phyloP scores from a whole-genome alignment of 2,329 filamentous ascomycete genomes.

The Ambrosiella beaveri region DNA sequence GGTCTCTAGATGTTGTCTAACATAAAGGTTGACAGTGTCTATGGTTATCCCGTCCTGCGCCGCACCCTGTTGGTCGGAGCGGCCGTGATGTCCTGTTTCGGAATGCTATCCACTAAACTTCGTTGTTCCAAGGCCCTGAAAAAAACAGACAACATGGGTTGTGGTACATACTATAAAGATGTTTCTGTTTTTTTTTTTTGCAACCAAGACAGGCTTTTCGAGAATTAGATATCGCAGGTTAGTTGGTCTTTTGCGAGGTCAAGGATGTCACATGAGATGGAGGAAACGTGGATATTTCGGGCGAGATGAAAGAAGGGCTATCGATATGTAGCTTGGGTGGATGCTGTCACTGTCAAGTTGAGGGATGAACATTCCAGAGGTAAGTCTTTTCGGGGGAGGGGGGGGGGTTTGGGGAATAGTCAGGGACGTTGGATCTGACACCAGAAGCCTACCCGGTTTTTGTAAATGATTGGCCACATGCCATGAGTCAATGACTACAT shows the following conservation, averaged over 20 bases:
- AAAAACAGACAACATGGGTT: not conserved
- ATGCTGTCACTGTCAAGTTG: not conserved
- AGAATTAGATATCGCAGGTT: not conserved
- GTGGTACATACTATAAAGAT: not conserved
- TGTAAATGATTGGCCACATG: no score
- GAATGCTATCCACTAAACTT: not conserved
- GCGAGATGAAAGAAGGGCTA: not conserved
- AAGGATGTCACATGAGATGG: not conserved
- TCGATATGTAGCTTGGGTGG: no score
- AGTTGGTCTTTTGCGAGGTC: not conserved
- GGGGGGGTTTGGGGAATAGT: not conserved
- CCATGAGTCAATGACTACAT: no score
- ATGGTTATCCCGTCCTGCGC: not conserved
- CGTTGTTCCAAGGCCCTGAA: not conserved
- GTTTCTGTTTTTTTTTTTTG: no score
- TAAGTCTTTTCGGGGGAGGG: not conserved
- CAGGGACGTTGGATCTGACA: no score
- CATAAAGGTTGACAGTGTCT: no score
- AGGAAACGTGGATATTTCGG: not conserved
- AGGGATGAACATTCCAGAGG: not conserved
- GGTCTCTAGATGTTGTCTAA: no score
- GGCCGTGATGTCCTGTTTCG: not conserved
- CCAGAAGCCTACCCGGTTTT: no score
- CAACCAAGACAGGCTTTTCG: no score
- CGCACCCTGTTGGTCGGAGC: not conserved